Percentiles rank a stretch among this genome's conserved stretches.
Evolutionary conservation across 1,139 yeast genomes (phyloP).

Genomic region (Kodamaea ohmeri): DNA sequence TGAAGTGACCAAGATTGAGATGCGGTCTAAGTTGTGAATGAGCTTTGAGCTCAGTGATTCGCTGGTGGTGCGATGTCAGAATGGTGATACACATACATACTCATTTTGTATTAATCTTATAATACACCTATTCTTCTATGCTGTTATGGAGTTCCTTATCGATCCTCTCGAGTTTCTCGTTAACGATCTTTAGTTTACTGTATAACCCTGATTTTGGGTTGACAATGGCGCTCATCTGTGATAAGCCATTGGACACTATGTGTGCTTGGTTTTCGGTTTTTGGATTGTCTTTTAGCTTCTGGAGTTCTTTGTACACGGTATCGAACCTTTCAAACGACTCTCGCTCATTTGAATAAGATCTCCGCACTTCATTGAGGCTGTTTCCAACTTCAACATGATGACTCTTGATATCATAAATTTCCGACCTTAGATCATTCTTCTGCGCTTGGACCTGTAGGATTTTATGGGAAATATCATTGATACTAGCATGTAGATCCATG

Average conservation of each 20-base stretch:
- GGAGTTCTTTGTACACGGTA: slow-evolving; percentile 12
- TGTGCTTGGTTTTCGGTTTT: slow-evolving; percentile 5
- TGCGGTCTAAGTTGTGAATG: too few relatives aligned
- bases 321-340: slow-evolving; percentile 24
- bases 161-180: slow-evolving; percentile 28
- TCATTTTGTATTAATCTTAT: slow-evolving; percentile 1
- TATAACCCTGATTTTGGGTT: slow-evolving; percentile 43
- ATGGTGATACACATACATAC: slow-evolving; percentile 2
- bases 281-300: slow-evolving; percentile 1
- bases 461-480: slow-evolving; percentile 39
- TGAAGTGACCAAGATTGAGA: too few relatives aligned
- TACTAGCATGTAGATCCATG: slow-evolving; percentile 39
- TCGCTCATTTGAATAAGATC: slow-evolving; percentile 26
- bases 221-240: slow-evolving; percentile 20
- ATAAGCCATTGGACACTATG: slow-evolving; percentile 15
- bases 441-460: slow-evolving; percentile 35
- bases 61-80: neutral
- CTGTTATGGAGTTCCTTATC: slow-evolving; percentile 15
- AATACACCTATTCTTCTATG: slow-evolving; percentile 2
- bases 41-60: too few relatives aligned
- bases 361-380: slow-evolving; percentile 38
- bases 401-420: slow-evolving; percentile 37
- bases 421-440: slow-evolving; percentile 41
- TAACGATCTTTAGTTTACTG: slow-evolving; percentile 33
- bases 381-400: slow-evolving; percentile 40